Percentiles rank a stretch among this genome's conserved stretches.
Conservation (phyloP, 176 grass and related monocot genomes). For the Aechmea fasciata region DNA sequence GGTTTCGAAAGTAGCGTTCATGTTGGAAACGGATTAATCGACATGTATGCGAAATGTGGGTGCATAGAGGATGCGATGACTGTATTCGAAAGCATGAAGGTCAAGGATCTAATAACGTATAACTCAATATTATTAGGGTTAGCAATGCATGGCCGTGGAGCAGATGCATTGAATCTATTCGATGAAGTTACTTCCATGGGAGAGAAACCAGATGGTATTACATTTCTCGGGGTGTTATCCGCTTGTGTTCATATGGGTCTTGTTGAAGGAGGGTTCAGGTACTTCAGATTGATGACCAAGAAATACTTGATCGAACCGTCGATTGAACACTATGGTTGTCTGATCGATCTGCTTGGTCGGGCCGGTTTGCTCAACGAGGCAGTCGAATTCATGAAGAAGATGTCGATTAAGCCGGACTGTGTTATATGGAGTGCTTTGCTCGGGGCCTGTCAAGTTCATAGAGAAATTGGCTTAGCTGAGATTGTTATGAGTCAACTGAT, state of each 20-base stretch:
- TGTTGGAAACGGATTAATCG: slow-evolving; percentile 15
- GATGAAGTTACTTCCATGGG: not conserved
- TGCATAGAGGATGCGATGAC: slow-evolving; percentile 4
- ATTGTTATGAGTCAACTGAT: not conserved
- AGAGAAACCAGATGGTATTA: slow-evolving; percentile 13
- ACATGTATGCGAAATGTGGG: slow-evolving; percentile 21
- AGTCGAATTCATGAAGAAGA: not conserved
- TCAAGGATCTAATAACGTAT: slow-evolving; percentile 14
- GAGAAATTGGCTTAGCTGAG: slow-evolving; percentile 2
- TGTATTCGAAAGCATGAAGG: not conserved
- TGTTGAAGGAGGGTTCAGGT: not conserved
- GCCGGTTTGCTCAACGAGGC: slow-evolving; percentile 11
- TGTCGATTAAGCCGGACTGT: slow-evolving; percentile 13
- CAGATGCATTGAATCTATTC: slow-evolving; percentile 17
- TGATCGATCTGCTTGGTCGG: slow-evolving; percentile 17
- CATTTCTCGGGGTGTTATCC: slow-evolving; percentile 10
- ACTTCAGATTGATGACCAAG: slow-evolving; percentile 10
- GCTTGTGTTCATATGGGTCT: slow-evolving; percentile 19
- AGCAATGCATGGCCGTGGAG: slow-evolving; percentile 11
- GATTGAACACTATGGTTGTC: slow-evolving; percentile 17
- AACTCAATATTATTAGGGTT: slow-evolving; percentile 20
- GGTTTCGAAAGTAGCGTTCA: not conserved
- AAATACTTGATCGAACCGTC: slow-evolving; percentile 3
- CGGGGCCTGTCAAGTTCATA: slow-evolving; percentile 13
- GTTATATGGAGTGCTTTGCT: slow-evolving; percentile 20